A percentile compares a stretch with the other conserved stretches of the same genome.
Evolutionary conservation across 2,329 filamentous ascomycete genomes (phyloP).

Genomic region (Phaeomoniella chlamydospora): DNA sequence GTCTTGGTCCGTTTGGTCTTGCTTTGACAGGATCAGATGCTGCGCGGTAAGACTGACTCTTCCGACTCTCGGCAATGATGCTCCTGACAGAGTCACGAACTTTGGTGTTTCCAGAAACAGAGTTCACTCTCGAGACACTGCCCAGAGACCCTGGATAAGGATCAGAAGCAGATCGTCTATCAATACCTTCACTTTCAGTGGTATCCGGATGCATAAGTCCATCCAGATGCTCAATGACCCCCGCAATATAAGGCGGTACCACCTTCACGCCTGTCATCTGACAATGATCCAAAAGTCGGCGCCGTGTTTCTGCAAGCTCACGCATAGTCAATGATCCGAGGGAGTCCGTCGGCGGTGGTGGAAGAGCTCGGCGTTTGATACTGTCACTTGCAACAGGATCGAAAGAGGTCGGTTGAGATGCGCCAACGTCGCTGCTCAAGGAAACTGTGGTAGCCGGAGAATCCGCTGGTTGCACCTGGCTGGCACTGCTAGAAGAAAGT

Average conservation of each 20-base stretch:
- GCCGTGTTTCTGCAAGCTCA: conserved; percentile 43
- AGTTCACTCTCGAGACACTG: conserved; percentile 3
- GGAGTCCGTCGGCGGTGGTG: conserved; percentile 29
- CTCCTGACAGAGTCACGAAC: conserved; percentile 1
- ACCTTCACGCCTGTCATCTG: conserved; percentile 26
- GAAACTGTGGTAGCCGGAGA: conserved; percentile 36
- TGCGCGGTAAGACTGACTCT: conserved; percentile 13
- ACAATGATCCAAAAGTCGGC: conserved; percentile 38
- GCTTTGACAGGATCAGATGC: conserved; percentile 14
- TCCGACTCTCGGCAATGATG: conserved; percentile 1
- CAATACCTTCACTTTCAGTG: conserved; percentile 9
- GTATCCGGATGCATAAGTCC: conserved; percentile 34
- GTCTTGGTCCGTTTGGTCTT: conserved; percentile 9
- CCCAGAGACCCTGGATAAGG: conserved; percentile 13
- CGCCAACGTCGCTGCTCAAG: conserved; percentile 13
- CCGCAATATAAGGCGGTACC: conserved; percentile 37
- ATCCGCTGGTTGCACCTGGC: conserved; percentile 22
- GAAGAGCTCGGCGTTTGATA: conserved; percentile 24
- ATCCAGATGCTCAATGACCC: conserved; percentile 47
- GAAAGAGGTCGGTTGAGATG: conserved; percentile 3
- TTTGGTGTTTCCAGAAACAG: conserved; percentile 6
- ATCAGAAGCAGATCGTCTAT: conserved; percentile 31
- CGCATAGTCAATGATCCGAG: conserved; percentile 37
- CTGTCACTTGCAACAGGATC: conserved; percentile 7
- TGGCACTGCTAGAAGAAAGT: conserved; percentile 30